Evolutionary conservation across 2,329 filamentous ascomycete genomes (phyloP), one percentile per base, ranked within the genome.

Genomic region (Colletotrichum siamense): DNA sequence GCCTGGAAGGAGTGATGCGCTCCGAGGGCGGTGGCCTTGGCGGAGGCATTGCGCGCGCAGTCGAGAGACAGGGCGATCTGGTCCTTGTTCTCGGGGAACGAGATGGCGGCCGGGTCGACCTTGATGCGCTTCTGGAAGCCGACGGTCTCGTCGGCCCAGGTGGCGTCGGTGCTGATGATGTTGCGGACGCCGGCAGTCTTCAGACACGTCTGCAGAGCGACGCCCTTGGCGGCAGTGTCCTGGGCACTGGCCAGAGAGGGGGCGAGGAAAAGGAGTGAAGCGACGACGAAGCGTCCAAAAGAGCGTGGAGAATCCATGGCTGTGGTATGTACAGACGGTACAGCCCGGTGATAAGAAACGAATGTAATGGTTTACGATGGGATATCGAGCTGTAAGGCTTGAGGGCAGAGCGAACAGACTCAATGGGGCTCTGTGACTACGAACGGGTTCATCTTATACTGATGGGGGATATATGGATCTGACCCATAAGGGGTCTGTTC

Each of bases 111-210:
- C 32, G 77, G 77, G 63, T 71, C 70, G 32, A 76, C 70, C 62
- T 73, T 70, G 65, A 78, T 73, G 34, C 77, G 77, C 70, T 68
- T 74, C 64, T 78, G 77, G 71, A 78, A 78, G 36, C 64, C 66
- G n/a, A 63, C 62, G 12, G 71, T 78, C 44, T 73, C 74, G 18
- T 44, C 36, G 13, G 74, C 32, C 77, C 77, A 78, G 32, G 32
- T 66, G 24, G 69, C 49, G 16, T 78, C 77, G 28, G 66, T 71
- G 77, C 57, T 77, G 74, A 78, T 68, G 73, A 75, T 28, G 67
- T 65, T 74, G 49, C 67, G 69, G n/a, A 78, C 77, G 24, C 74
- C 77, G 24, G 77, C 77, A 5, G 69, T 55, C 55, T 57, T 71
- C 26, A 78, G 64, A 66, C 77, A 78, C 26, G 76, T 16, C 69